Percentiles rank a stretch among this genome's conserved stretches.
Conservation (phyloP, 164 flowering plant genomes). For the Magnolia officinalis region DNA sequence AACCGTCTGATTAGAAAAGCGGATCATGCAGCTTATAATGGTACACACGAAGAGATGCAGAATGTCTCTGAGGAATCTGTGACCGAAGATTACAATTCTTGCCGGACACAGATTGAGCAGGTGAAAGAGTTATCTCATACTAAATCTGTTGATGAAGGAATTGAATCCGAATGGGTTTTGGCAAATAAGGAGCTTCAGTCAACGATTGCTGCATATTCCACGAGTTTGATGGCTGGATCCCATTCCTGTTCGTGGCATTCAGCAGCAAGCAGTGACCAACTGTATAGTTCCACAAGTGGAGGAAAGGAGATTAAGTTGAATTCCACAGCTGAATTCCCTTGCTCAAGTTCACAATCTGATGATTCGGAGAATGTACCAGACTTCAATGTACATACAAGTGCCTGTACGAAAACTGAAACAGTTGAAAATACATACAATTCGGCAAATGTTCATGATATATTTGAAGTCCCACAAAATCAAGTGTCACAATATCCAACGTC, state of each 20-base stretch:
- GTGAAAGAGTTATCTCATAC: slow-evolving; percentile 42
- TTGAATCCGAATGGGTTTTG: slow-evolving; percentile 7
- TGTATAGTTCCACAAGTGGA: slow-evolving; percentile 18
- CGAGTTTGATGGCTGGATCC: slow-evolving; percentile 12
- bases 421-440: slow-evolving; percentile 13
- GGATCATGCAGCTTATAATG: neutral
- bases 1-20: neutral
- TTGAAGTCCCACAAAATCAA: slow-evolving; percentile 56
- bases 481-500: slow-evolving; percentile 14
- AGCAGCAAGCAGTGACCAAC: slow-evolving; percentile 10
- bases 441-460: slow-evolving; percentile 49
- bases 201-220: neutral
- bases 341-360: slow-evolving; percentile 12
- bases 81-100: slow-evolving; percentile 27
- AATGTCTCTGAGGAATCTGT: slow-evolving; percentile 20
- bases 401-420: slow-evolving; percentile 15
- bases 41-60: slow-evolving; percentile 13
- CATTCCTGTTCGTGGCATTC: slow-evolving; percentile 15
- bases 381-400: neutral
- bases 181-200: slow-evolving; percentile 8
- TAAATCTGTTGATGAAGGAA: slow-evolving; percentile 17
- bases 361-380: neutral
- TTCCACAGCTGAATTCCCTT: neutral
- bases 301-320: slow-evolving; percentile 9
- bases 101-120: slow-evolving; percentile 55